Evolutionary conservation across 129 eudicot genomes (phyloP).

Genomic region (Arctium minus): DNA sequence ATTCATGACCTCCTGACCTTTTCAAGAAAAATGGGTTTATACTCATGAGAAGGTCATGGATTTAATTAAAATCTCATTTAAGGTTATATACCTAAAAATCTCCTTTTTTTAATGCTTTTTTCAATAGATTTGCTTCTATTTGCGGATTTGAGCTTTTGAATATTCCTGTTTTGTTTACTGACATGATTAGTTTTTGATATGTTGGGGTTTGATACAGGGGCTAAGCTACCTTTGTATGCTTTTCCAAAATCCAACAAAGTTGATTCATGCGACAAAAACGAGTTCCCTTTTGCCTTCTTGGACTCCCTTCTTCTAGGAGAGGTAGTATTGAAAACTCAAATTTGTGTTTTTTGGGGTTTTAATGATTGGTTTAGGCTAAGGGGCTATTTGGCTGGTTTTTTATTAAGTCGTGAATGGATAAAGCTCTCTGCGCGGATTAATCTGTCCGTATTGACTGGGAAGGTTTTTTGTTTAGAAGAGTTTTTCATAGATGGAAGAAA

Average conservation of each 20-base stretch:
- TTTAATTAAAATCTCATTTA: too few relatives aligned
- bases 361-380: neutral
- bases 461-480: neutral
- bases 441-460: neutral
- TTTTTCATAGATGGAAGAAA: neutral
- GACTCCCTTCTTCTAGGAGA: constrained; percentile 90
- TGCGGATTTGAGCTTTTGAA: neutral
- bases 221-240: constrained; percentile 89
- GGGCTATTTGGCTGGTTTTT: neutral
- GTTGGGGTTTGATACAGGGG: constrained; percentile 39
- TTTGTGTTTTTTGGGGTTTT: neutral
- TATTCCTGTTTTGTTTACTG: neutral
- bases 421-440: neutral
- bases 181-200: neutral
- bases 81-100: too few relatives aligned
- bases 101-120: neutral
- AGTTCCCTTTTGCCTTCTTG: constrained; percentile 67
- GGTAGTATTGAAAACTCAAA: constrained; percentile 36
- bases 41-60: too few relatives aligned
- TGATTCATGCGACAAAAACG: constrained; percentile 31
- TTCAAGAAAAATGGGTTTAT: too few relatives aligned
- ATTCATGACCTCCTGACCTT: too few relatives aligned
- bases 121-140: neutral
- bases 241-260: constrained; percentile 46
- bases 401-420: neutral